A percentile compares a stretch with the other conserved stretches of the same genome.
phyloP scores from a whole-genome alignment of 129 eudicot genomes.

The Flaveria linearis region DNA sequence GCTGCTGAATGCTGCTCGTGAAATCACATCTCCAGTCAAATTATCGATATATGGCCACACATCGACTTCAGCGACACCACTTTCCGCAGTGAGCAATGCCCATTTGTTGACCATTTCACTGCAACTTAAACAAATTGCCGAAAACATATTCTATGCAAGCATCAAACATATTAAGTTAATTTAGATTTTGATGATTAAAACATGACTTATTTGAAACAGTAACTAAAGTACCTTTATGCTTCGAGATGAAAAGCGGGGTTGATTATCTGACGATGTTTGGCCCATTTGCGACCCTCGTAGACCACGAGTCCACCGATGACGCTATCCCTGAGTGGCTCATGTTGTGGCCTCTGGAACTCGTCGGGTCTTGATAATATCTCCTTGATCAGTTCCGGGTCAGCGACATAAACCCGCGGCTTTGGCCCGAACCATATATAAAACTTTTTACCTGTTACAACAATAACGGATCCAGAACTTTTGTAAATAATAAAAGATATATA shows the following conservation, averaged over 20 bases:
- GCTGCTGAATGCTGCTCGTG: constrained; percentile 19
- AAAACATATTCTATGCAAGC: constrained; percentile 7
- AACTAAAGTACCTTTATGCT: neutral
- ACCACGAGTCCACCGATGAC: constrained; percentile 17
- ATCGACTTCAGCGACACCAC: constrained; percentile 4
- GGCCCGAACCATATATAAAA: constrained; percentile 16
- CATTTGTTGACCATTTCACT: constrained; percentile 17
- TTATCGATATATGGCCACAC: constrained; percentile 14
- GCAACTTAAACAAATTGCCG: constrained; percentile 19
- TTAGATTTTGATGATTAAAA: neutral
- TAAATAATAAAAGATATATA: neutral
- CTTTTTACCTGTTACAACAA: neutral
- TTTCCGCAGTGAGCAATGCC: neutral
- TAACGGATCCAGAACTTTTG: neutral
- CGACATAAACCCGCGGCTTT: neutral
- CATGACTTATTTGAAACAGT: neutral
- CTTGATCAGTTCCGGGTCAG: constrained; percentile 18
- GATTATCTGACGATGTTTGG: constrained; percentile 25
- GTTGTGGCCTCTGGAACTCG: constrained; percentile 19
- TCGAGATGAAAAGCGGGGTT: constrained; percentile 26
- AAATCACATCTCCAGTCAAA: constrained; percentile 17
- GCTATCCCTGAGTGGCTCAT: constrained; percentile 22
- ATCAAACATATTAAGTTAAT: neutral
- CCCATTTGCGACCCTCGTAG: constrained; percentile 17
- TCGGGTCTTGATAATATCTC: constrained; percentile 11